Base-by-base conservation (phyloP, 257 asterid species). In the Ocimum tenuiflorum region DNA sequence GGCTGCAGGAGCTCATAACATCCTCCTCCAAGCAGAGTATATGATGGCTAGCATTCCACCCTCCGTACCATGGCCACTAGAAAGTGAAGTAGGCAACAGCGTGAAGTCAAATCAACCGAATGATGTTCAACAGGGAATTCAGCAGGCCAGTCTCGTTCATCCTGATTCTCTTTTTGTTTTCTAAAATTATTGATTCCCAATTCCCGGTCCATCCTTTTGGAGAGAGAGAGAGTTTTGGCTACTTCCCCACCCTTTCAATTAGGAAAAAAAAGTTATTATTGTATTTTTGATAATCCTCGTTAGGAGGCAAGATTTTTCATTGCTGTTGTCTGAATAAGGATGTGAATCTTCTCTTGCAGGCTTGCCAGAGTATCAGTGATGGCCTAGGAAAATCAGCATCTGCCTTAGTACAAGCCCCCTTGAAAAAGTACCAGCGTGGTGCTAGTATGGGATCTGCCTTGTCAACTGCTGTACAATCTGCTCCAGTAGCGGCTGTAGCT, bases 401-500 rank as follows among this genome's bases (percentile, higher is more conserved):
- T 72, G 96, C 94, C 39, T 77, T 92, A 63, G 87, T 94, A 50
- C 88, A 85, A 68, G 55, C 70, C 35, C 99, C 99, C 18, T 58
- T 94, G 78, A 85, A 90, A 78, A 85, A 68, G 73, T 85, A 80
- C 78, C 85, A 80, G 67, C 87, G 95, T 45, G 97, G 95, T 71
- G 94, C 85, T 67, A 82, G 95, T 35, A 54, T 94, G 65, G 96
- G 97, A 13, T 79, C 95, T 60, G 90, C 95, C 81, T 77, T 94
- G 77, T 88, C 80, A 23, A 81, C 87, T 46, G 97, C 87, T 41
- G 89, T 83, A 75, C 89, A 83, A 82, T 90, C 87, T 75, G 88
- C 91, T 73, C 99, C 99, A 57, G 92, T 85, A 22, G 99, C 99
- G 65, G 99, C 95, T 24, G 75, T 94, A 45, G 96, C 99, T 79